A percentile compares a stretch with the other conserved stretches of the same genome.
Evolutionary conservation across 2,329 filamentous ascomycete species (phyloP).

Genomic region (Metarhizium album): DNA sequence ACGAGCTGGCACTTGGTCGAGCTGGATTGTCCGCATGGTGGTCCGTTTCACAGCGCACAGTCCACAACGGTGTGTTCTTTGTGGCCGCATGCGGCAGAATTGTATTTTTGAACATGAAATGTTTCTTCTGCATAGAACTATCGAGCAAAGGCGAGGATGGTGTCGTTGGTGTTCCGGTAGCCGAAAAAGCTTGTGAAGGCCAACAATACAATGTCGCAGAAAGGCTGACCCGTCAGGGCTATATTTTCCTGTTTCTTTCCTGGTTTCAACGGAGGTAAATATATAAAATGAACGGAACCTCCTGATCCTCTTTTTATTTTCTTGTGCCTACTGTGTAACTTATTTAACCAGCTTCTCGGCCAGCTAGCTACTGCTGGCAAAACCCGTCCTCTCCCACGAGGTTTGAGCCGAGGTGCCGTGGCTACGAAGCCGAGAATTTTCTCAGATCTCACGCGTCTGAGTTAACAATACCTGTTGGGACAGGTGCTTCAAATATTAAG

Average conservation of each 20-base stretch:
- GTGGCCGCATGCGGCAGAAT: constrained; percentile 11
- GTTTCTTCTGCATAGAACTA: not conserved
- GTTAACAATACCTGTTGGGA: not conserved
- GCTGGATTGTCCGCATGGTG: constrained; percentile 7
- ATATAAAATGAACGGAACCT: not conserved
- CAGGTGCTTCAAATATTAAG: not conserved
- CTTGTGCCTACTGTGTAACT: not conserved
- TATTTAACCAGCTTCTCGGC: not conserved
- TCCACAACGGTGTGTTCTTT: constrained; percentile 8
- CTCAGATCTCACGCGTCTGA: not conserved
- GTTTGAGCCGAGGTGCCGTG: not conserved
- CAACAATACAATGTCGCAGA: not conserved
- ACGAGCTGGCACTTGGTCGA: constrained; percentile 7
- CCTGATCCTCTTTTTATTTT: not conserved
- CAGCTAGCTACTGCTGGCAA: not conserved
- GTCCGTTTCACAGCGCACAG: constrained; percentile 7
- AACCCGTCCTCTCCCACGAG: not conserved
- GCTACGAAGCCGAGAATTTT: not conserved
- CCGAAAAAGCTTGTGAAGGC: not conserved
- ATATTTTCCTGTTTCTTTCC: not conserved
- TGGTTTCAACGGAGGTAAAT: not conserved
- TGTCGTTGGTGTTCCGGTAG: not conserved
- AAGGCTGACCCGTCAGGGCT: not conserved
- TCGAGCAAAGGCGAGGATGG: not conserved
- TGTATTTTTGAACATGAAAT: not conserved